phyloP scores from a whole-genome alignment of 495 filamentous ascomycete species.

The Penicillium mononematosum region DNA sequence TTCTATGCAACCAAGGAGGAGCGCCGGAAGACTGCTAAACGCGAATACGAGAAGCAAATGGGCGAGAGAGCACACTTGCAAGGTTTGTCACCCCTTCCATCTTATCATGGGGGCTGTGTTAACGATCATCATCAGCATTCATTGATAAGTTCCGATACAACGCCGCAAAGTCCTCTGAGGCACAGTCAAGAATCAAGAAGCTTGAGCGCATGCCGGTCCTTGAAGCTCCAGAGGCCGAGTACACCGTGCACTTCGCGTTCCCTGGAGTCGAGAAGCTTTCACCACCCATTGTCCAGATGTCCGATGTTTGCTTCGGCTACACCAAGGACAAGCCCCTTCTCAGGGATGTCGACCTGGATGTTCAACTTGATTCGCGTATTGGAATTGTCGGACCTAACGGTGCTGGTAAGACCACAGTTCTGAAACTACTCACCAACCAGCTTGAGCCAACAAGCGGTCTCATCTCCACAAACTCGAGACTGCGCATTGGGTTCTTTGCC shows the following conservation, averaged over 20 bases:
- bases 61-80: conserved; percentile 84
- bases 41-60: conserved; percentile 99
- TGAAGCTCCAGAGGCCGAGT: conserved; percentile 87
- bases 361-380: conserved; percentile 96
- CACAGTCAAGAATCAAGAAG: conserved; percentile 98
- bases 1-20: conserved; percentile 99
- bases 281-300: conserved; percentile 98
- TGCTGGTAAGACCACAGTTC: conserved; percentile 94
- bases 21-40: conserved; percentile 90
- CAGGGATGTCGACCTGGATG: conserved; percentile 84
- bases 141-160: conserved; percentile 99
- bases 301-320: conserved; percentile 88
- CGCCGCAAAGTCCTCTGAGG: conserved; percentile 96
- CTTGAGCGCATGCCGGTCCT: conserved; percentile 94
- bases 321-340: conserved; percentile 75
- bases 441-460: conserved; percentile 73
- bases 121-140: conserved; percentile 61
- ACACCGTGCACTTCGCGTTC: conserved; percentile 96
- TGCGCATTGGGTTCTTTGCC: conserved; percentile 94
- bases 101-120: conserved; percentile 4
- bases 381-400: conserved; percentile 99
- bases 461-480: conserved; percentile 81
- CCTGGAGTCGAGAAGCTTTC: conserved; percentile 97
- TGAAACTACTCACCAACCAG: conserved; percentile 90
- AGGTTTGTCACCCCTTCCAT: conserved; percentile 31